Evolutionary conservation across 2,329 filamentous ascomycete species (phyloP).

Genomic region (Trichoderma semiorbis): DNA sequence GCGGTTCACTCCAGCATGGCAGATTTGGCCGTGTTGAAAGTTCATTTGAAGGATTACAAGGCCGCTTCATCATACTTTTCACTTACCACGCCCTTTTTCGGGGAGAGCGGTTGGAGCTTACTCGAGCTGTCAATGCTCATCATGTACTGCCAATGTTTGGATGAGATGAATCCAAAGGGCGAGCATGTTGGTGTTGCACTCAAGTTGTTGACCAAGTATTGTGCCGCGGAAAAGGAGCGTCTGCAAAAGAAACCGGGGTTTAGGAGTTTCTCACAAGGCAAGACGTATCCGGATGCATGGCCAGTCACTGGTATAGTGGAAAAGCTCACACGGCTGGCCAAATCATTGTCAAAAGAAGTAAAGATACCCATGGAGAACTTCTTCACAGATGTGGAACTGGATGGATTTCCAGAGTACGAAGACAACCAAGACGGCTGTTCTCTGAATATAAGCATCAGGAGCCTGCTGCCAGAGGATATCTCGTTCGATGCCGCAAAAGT

Average conservation of each 20-base stretch:
- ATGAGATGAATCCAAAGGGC: conserved; percentile 69
- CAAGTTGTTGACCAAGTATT: conserved; percentile 68
- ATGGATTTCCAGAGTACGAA: conserved; percentile 66
- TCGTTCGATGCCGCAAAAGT: conserved; percentile 63
- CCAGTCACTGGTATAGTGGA: conserved; percentile 47
- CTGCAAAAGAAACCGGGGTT: conserved; percentile 35
- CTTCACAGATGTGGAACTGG: conserved; percentile 66
- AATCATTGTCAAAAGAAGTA: conserved; percentile 53
- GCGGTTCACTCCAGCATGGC: conserved; percentile 74
- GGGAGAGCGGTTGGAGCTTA: conserved; percentile 70
- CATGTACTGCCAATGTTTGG: conserved; percentile 80
- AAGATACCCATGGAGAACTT: conserved; percentile 68
- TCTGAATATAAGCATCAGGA: conserved; percentile 63
- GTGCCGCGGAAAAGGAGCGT: conserved; percentile 50
- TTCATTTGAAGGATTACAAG: conserved; percentile 67
- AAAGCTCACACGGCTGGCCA: conserved; percentile 46
- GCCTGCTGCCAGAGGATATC: conserved; percentile 69
- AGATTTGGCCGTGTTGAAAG: conserved; percentile 83
- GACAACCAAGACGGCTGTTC: conserved; percentile 72
- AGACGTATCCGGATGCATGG: conserved; percentile 28
- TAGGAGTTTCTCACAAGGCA: conserved; percentile 18
- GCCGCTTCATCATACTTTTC: conserved; percentile 76
- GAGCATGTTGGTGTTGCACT: conserved; percentile 76
- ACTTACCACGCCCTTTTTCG: conserved; percentile 74
- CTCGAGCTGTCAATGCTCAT: conserved; percentile 80